These are phyloP conservation scores for Ascochyta koolunga DNA, from an alignment of 2,329 filamentous ascomycete species.

Conservation along the genomic window DNA sequence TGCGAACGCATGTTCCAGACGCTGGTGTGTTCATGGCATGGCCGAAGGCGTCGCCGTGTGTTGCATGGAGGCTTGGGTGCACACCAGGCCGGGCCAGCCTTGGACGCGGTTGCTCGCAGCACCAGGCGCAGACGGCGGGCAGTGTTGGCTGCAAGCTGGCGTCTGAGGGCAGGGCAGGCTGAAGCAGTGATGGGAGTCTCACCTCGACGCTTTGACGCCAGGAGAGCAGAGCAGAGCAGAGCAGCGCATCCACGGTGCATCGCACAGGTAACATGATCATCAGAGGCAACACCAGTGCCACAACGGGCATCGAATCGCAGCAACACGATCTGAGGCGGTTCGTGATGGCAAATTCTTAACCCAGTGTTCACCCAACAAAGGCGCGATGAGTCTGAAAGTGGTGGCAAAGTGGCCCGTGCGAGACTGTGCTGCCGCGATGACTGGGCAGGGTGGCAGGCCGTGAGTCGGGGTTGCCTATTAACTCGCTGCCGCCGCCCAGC, in stretches of 20 bases:
- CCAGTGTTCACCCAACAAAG: constrained; percentile 10
- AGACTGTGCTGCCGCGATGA: constrained; percentile 23
- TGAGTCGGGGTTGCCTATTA: constrained; percentile 34
- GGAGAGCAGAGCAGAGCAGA: neutral
- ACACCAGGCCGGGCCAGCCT: constrained; percentile 18
- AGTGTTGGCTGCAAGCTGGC: constrained; percentile 23
- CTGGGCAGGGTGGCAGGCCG: constrained; percentile 28
- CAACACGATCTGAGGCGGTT: neutral
- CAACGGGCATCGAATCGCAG: neutral
- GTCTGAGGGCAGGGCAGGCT: constrained; percentile 3
- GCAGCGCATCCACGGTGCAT: neutral
- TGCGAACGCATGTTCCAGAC: constrained; percentile 20
- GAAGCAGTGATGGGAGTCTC: constrained; percentile 21
- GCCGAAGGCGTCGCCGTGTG: constrained; percentile 33
- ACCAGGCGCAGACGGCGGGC: constrained; percentile 25
- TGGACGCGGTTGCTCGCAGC: constrained; percentile 18
- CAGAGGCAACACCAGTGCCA: constrained; percentile 7
- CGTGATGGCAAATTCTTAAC: constrained; percentile 13
- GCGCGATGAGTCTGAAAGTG: constrained; percentile 31
- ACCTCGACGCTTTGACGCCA: constrained; percentile 7
- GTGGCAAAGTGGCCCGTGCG: constrained; percentile 35
- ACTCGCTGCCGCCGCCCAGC: constrained; percentile 35
- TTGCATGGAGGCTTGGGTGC: constrained; percentile 24
- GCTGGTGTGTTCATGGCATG: constrained; percentile 14
- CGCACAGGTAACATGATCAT: neutral